Conservation (phyloP, 805 yeast species). For the Cyberlindnera petersonii region DNA sequence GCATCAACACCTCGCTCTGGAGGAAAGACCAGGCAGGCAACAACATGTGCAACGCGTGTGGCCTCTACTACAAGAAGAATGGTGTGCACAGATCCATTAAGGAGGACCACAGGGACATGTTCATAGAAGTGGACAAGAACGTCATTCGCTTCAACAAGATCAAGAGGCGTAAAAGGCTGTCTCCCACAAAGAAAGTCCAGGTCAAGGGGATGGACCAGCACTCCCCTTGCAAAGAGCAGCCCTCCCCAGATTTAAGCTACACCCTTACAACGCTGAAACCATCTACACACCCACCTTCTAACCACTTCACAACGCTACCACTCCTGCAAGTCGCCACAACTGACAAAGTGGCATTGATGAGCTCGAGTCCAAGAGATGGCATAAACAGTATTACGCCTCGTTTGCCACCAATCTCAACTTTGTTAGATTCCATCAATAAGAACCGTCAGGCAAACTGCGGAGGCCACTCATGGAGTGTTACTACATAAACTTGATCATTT, state of each 20-base stretch:
- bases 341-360: neutral
- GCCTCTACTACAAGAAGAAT: constrained; percentile 64
- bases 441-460: too few relatives aligned
- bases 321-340: neutral
- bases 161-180: constrained; percentile 17
- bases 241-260: constrained; percentile 1
- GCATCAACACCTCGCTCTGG: constrained; percentile 91
- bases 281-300: neutral
- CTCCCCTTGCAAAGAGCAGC: neutral
- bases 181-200: neutral
- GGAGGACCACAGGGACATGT: constrained; percentile 13
- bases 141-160: constrained; percentile 22
- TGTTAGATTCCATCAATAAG: too few relatives aligned
- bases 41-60: constrained; percentile 94
- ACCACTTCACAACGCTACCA: neutral
- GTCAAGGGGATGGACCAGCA: neutral
- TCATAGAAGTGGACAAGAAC: constrained; percentile 20
- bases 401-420: constrained; percentile 11
- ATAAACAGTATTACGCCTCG: constrained; percentile 2
- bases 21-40: constrained; percentile 84
- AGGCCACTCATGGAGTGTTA: too few relatives aligned
- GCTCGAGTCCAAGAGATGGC: neutral
- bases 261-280: neutral
- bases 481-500: too few relatives aligned
- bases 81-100: constrained; percentile 19